Base-by-base conservation (phyloP, 1,139 yeast species). In the Lodderomyces oxycetoniae region DNA sequence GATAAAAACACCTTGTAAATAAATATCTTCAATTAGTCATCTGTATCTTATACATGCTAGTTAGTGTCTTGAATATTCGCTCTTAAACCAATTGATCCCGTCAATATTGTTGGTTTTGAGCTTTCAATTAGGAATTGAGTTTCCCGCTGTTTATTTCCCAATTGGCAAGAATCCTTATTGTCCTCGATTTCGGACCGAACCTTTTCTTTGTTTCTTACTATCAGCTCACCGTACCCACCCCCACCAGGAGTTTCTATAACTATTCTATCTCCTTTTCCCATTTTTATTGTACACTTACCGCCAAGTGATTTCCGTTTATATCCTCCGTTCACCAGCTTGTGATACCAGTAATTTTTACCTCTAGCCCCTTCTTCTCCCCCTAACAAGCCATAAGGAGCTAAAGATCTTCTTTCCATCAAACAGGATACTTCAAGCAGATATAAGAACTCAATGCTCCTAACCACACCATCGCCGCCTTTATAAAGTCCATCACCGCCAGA, bases 221-320 rank as follows among this genome's bases (percentile, higher is more conserved):
- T 24, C 4, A 19, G 20, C 22, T 30, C 19, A 2, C 74, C 74
- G 50, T 50, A 69, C 3, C 74, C 74, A n/a, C 74, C 74, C 11
- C 74, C 74, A 15, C 74, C 74, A 1, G 74, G 74, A 0, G 74
- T 65, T 52, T 49, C 47, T 23, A 69, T 67, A 2, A 64, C 49
- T 4, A 69, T 55, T 36, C 72, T 51, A 39, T 69, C 74, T 5
- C 74, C 74, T 33, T 57, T 59, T 3, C 44, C 43, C 8, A 66
- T 62, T 36, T 49, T 55, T 5, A 67, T 63, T 2, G 70, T 59
- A 42, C 67, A 59, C 45, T 66, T 64, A 2, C 74, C 74, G 5
- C 71, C 72, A 25, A 69, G 50, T 10, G 55, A 57, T 13, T 62
- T 56, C 26, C 52, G 51, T 34, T 55, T 51, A 36, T 52, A 53